Evolutionary conservation across 2,329 filamentous ascomycete species (phyloP), one percentile per base, ranked within the genome.

Genomic region (Stachybotrys chlorohalonatus): DNA sequence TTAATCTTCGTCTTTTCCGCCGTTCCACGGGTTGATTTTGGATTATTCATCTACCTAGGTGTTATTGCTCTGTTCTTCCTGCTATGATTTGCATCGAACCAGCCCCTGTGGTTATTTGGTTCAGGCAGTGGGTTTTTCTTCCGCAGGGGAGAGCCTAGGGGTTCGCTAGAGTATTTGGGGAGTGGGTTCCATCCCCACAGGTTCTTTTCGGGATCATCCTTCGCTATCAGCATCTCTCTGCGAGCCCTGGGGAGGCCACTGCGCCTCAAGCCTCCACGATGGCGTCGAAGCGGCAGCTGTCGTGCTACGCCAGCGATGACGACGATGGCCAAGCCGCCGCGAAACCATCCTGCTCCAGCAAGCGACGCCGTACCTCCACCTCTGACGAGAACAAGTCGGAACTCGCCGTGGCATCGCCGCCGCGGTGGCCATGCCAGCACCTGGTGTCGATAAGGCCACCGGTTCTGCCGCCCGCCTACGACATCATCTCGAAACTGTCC

Each of bases 401-500:
- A 17, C 47, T 17, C 36, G 36, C 5, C 36, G 36, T 42, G 36
- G 36, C 36, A 9, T 42, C 36, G 36, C 36, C 36, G 36, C 13
- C 36, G 36, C 36, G 9, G 8, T 42, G 36, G 36, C 36, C 36
- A 9, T 42, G 36, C 36, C 9, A 5, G 36, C 36, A 42, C 13
- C 36, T 42, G 36, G 13, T 13, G 36, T 42, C 36, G 13, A 42
- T 13, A 3, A 42, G 13, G 36, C 36, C 36, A 42, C 8, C 13
- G 36, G 6, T 13, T 13, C 13, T 42, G 36, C 36, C 9, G 36
- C 36, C 36, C 36, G 2, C 36, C 13, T 13, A 42, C 36, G 36
- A 42, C 36, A 42, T 42, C 2, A 42, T 96, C 15, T 89, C 89
- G 7, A 73, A 71, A 8, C 77, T 97, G 52, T 95, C 91, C 58